Base-by-base conservation (phyloP, 306 rosid genomes). In the Acacia crassicarpa region DNA sequence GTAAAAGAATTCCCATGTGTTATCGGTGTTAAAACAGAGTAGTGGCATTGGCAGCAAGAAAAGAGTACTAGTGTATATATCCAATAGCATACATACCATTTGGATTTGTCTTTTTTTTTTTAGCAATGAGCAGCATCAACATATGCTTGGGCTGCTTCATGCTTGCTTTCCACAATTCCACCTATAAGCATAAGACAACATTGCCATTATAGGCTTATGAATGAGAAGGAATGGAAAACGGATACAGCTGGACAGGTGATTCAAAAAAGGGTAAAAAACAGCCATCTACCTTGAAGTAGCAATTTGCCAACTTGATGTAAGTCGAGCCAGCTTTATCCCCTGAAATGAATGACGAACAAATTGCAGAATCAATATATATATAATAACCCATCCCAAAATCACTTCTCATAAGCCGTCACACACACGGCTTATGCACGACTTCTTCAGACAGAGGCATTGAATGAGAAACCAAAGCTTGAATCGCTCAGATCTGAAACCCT, bases 161-260 rank as follows among this genome's bases (percentile, higher is more conserved):
- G 98, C 84, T 96, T 93, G 87, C 97, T 96, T 53, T 96, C 99
- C n/a, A n/a, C n/a, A n/a, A n/a, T n/a, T n/a, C n/a, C 85, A 79
- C 75, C 99, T 95, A 61, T 25, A 88, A 45, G 48, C 70, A 76
- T 59, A 82, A 49, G 27, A 82, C 62, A 70, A 43, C 30, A 78
- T 12, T 65, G 78, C 72, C 32, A 68, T 67, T 75, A 77, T 15
- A 77, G n/a, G 33, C 23, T 54, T 17, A 16, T 74, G 74, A 27
- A 63, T 69, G 41, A 76, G 7, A 67, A 74, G 59, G 22, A n/a
- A n/a, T n/a, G n/a, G n/a, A n/a, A n/a, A n/a, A n/a, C n/a, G n/a
- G 40, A 61, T 77, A 83, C 66, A 41, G 2, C 44, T 27, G 48
- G 49, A 38, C 3, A 33, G 53, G 17, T 54, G 32, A 69, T 72